Conservation (phyloP, 805 yeast species). For the Candida maris region DNA sequence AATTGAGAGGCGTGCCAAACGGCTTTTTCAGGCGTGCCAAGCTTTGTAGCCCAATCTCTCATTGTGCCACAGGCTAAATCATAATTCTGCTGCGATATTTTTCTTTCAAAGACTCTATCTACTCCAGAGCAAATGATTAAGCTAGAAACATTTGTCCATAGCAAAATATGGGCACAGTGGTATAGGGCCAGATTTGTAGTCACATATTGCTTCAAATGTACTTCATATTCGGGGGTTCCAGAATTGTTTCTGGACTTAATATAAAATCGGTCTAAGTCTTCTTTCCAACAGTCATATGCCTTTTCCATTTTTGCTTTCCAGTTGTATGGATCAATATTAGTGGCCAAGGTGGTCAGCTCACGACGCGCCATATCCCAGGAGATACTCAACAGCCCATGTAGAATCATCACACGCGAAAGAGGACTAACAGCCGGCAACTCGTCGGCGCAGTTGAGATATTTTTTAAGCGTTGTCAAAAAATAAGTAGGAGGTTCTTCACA, state of each 20-base stretch:
- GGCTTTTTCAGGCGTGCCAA: conserved; percentile 8
- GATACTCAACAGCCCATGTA: conserved; percentile 10
- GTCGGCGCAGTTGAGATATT: conserved; percentile 6
- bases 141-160: conserved; percentile 6
- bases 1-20: conserved; percentile 14
- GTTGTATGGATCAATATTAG: conserved; percentile 5
- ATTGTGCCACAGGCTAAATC: conserved; percentile 2
- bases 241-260: not conserved
- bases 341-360: conserved; percentile 5
- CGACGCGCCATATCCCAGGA: conserved; percentile 9
- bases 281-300: conserved; percentile 8
- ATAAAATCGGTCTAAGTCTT: conserved; percentile 4
- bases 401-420: conserved; percentile 6
- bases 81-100: not conserved
- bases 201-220: conserved; percentile 2
- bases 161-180: conserved; percentile 7
- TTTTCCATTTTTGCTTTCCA: conserved; percentile 4
- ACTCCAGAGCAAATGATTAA: conserved; percentile 4
- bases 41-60: conserved; percentile 2
- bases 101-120: conserved; percentile 7
- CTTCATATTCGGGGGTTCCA: not conserved
- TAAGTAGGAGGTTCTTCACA: conserved; percentile 2
- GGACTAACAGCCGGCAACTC: conserved; percentile 8
- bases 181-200: conserved; percentile 11
- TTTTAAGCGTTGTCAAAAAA: conserved; percentile 6